These are phyloP conservation scores for Nicotiana obtusifolia DNA, from an alignment of 257 asterid species.

Conservation along the genomic window DNA sequence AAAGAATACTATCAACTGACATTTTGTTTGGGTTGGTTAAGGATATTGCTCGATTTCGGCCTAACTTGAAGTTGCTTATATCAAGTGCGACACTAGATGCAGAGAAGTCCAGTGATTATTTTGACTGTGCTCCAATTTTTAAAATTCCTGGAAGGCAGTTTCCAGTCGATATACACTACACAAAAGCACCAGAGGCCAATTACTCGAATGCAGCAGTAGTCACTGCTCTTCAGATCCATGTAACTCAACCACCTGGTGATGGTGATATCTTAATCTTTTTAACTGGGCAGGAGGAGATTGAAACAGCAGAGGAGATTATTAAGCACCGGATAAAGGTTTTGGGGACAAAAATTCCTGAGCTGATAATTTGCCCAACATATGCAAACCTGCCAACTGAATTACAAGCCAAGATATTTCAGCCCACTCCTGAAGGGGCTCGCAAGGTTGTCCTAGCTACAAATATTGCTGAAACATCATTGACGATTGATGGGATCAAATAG, in stretches of 20 bases:
- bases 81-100: too few relatives aligned
- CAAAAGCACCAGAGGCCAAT: conserved; percentile 15
- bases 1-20: conserved; percentile 17
- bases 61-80: too few relatives aligned
- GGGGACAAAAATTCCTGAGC: background rate
- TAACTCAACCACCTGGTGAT: conserved; percentile 56
- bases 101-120: too few relatives aligned
- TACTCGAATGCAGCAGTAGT: conserved; percentile 55
- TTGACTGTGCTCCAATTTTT: background rate
- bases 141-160: conserved; percentile 20
- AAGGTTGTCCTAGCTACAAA: too few relatives aligned
- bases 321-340: background rate
- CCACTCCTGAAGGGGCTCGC: too few relatives aligned
- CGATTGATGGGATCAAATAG: too few relatives aligned
- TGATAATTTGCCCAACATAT: background rate
- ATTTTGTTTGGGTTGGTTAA: conserved; percentile 20
- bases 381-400: too few relatives aligned
- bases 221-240: conserved; percentile 61
- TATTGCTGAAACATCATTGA: too few relatives aligned
- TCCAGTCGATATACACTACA: conserved; percentile 20
- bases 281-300: conserved; percentile 17
- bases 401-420: too few relatives aligned
- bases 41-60: background rate
- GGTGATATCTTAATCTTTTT: conserved; percentile 30
- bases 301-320: conserved; percentile 9